phyloP scores from a whole-genome alignment of 2,329 filamentous ascomycete species.

The Arthrocladium fulminans region DNA sequence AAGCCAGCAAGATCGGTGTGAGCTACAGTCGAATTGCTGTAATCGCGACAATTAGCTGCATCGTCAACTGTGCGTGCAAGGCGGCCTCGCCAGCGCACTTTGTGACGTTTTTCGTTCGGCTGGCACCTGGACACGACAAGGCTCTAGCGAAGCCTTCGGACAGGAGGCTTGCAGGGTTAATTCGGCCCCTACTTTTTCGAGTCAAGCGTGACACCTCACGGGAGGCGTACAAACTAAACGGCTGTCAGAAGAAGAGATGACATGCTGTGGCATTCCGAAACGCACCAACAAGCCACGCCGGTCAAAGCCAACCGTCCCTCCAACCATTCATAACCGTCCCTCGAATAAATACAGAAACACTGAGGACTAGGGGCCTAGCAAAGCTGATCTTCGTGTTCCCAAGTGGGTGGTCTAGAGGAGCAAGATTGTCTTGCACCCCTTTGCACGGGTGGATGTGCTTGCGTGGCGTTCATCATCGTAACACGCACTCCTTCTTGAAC shows the following conservation, averaged over 20 bases:
- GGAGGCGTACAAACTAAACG: background rate
- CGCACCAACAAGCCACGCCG: background rate
- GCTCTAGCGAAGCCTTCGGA: background rate
- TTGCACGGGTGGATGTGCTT: background rate
- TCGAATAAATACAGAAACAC: background rate
- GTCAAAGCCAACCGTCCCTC: background rate
- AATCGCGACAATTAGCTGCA: background rate
- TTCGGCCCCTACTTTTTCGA: too few species aligned
- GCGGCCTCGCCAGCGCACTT: background rate
- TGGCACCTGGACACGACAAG: background rate
- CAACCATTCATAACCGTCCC: background rate
- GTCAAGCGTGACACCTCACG: background rate
- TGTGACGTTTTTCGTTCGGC: slow-evolving; percentile 1
- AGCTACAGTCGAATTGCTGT: background rate
- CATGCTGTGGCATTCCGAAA: background rate
- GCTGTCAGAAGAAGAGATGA: background rate
- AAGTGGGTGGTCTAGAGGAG: background rate
- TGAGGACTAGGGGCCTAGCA: background rate
- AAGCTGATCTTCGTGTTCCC: background rate
- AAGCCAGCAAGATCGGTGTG: background rate
- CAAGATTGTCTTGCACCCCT: background rate
- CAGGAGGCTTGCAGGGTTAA: background rate
- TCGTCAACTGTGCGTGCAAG: background rate
- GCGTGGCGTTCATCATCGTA: background rate
- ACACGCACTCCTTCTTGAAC: too few species aligned